Evolutionary conservation across 208 protist species (phyloP).

Genomic region (Crithidia mellificae): DNA sequence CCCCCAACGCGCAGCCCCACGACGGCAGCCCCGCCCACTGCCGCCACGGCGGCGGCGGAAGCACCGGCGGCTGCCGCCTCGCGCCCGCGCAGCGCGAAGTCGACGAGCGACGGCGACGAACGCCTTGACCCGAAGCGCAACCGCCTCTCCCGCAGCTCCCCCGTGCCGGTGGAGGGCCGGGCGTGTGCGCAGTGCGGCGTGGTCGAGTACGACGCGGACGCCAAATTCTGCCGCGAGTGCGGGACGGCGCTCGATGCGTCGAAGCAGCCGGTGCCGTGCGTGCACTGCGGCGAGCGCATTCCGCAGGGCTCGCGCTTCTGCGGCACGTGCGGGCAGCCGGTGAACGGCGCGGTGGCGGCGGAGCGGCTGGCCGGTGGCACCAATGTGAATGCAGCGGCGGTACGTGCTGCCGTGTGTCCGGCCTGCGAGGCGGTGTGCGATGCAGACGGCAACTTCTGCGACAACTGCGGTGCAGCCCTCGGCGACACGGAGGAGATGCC

Average conservation of each 20-base stretch:
- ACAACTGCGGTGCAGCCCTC: conserved; percentile 80
- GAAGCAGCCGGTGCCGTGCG: conserved; percentile 49
- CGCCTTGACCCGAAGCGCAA: conserved; percentile 45
- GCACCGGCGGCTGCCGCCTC: too few relatives aligned
- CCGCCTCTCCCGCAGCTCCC: conserved; percentile 47
- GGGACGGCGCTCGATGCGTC: conserved; percentile 39
- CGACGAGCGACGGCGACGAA: conserved; percentile 5
- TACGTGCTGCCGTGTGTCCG: conserved; percentile 57
- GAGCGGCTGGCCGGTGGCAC: conserved; percentile 48
- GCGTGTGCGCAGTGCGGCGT: conserved; percentile 59
- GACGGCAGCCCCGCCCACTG: neutral
- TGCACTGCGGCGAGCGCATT: conserved; percentile 65
- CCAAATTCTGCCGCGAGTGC: conserved; percentile 88
- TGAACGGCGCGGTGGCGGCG: conserved; percentile 44
- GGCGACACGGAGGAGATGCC: conserved; percentile 39
- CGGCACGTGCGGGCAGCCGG: conserved; percentile 72
- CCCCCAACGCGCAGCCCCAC: conserved; percentile 12
- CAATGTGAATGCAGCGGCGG: conserved; percentile 50
- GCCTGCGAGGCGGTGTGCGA: conserved; percentile 74
- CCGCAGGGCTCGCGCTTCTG: conserved; percentile 83
- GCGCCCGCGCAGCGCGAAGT: neutral
- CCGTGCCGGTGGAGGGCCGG: conserved; percentile 37
- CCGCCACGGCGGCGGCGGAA: neutral
- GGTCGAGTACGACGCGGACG: conserved; percentile 75
- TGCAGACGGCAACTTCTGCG: conserved; percentile 86